Evolutionary conservation across 1,284 basidiomycete genomes (phyloP).

Genomic region (Takashimella tepidaria): DNA sequence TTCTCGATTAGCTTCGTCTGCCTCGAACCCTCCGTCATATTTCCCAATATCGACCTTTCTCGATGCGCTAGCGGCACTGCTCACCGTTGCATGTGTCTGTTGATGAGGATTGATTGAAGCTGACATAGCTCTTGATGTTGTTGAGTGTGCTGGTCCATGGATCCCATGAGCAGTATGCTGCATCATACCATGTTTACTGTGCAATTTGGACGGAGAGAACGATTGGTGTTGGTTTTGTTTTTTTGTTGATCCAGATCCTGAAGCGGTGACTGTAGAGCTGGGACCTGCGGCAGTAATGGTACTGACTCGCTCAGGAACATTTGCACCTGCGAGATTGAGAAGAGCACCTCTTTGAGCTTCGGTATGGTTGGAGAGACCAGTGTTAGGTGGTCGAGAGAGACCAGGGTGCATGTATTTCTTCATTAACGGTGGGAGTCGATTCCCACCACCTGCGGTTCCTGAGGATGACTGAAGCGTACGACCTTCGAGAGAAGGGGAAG

Average conservation of each 20-base stretch:
- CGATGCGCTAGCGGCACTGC: slow-evolving; percentile 2
- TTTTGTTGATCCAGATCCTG: neutral
- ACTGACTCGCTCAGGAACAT: slow-evolving; percentile 24
- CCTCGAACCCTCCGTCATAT: slow-evolving; percentile 81
- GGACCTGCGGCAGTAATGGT: slow-evolving; percentile 1
- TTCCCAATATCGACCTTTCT: slow-evolving; percentile 60
- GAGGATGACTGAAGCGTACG: neutral
- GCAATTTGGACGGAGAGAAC: neutral
- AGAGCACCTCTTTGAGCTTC: slow-evolving; percentile 36
- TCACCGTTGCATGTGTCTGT: neutral
- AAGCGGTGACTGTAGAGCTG: neutral
- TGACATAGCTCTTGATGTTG: slow-evolving; percentile 30
- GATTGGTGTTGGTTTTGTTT: slow-evolving; percentile 1
- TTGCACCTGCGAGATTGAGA: slow-evolving; percentile 42
- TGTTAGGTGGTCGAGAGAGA: slow-evolving; percentile 38
- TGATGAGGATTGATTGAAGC: slow-evolving; percentile 20
- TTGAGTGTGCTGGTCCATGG: slow-evolving; percentile 45
- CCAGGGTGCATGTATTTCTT: slow-evolving; percentile 48
- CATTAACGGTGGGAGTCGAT: slow-evolving; percentile 43
- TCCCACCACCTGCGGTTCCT: slow-evolving; percentile 2
- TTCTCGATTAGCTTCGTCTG: slow-evolving; percentile 56
- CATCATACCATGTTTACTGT: slow-evolving; percentile 14
- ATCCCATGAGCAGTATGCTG: slow-evolving; percentile 44
- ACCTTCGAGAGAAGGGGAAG: neutral
- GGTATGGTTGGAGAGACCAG: slow-evolving; percentile 26